These are phyloP conservation scores for Clarkia xantiana DNA, from an alignment of 345 rosid species.

Conservation along the genomic window DNA sequence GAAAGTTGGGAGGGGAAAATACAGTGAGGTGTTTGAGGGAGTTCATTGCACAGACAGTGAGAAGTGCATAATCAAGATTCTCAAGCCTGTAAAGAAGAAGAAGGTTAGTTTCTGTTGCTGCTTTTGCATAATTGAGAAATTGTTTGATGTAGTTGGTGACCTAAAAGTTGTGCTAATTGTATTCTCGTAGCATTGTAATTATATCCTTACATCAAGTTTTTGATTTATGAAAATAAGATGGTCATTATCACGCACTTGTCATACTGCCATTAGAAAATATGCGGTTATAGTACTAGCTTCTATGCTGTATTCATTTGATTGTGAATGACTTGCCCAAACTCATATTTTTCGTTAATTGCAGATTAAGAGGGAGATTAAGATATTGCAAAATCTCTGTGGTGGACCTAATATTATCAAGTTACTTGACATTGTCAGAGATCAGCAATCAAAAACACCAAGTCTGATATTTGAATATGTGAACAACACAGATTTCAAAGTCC, in stretches of 20 bases:
- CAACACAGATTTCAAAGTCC: slow-evolving; percentile 88
- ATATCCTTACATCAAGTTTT: too few species aligned
- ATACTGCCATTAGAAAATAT: too few species aligned
- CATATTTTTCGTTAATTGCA: slow-evolving; percentile 19
- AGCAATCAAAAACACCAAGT: slow-evolving; percentile 90
- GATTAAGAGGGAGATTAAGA: slow-evolving; percentile 98
- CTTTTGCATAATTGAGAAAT: not conserved
- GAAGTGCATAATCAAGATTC: slow-evolving; percentile 86
- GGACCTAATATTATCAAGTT: slow-evolving; percentile 88
- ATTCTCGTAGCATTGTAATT: not conserved
- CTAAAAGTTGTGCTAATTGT: too few species aligned
- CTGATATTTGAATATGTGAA: slow-evolving; percentile 86
- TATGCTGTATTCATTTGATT: not conserved
- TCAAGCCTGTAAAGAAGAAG: slow-evolving; percentile 97
- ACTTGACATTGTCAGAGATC: slow-evolving; percentile 96
- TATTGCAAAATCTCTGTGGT: slow-evolving; percentile 91
- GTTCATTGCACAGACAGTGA: slow-evolving; percentile 65
- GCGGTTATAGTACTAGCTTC: not conserved
- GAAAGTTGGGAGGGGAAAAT: slow-evolving; percentile 97
- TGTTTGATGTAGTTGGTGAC: not conserved
- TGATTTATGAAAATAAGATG: too few species aligned
- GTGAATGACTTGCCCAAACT: not conserved
- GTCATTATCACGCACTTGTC: too few species aligned
- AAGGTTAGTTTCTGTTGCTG: slow-evolving; percentile 35
- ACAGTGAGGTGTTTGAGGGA: slow-evolving; percentile 94